Base-by-base conservation (phyloP, 768 basidiomycete species). In the Xerocomus spinulosus region DNA sequence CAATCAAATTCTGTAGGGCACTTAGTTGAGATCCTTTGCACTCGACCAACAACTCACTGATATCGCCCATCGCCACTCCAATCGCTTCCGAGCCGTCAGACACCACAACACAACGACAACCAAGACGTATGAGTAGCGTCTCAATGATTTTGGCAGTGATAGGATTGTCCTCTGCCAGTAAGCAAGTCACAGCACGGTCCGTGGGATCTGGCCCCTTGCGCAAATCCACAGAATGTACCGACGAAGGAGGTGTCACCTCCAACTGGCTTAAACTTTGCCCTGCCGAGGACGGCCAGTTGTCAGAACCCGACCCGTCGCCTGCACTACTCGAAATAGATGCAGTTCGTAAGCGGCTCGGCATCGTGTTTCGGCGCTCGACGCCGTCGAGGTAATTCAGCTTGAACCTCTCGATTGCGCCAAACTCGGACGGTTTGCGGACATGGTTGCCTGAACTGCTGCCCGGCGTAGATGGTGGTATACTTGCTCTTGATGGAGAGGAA, bases 81-180 rank as follows among this genome's bases (percentile, higher is more conserved):
- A 98, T 86, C 18, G 96, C 96, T 68, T 96, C 92, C 5, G 94
- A 92, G 8, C 96, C 96, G 69, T 98, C 93, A 35, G 92, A 82
- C 15, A 97, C 96, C 9, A 97, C 89, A 9, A 97, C 86, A 65
- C 91, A 92, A 15, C 94, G 86, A 67, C 95, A 98, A 2, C 96
- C 96, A 51, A 98, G 79, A 29, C 94, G 84, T 51, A 91, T 87
- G 39, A 99, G 79, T 37, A 98, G 69, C 2, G 94, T 98, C 68
- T 97, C 93, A 41, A 97, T 85, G 41, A 99, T 97, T 73, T 98
- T 97, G 26, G 90, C 89, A 0, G 93, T 95, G 54, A 98, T 97
- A 2, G 96, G 96, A 60, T 99, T 98, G 59, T 98, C 93, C 66
- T 98, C 96, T 1, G 95, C 96, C 29, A 99, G 77, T 23, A 99